phyloP scores from a whole-genome alignment of 208 protist species.

The Angomonas deanei region DNA sequence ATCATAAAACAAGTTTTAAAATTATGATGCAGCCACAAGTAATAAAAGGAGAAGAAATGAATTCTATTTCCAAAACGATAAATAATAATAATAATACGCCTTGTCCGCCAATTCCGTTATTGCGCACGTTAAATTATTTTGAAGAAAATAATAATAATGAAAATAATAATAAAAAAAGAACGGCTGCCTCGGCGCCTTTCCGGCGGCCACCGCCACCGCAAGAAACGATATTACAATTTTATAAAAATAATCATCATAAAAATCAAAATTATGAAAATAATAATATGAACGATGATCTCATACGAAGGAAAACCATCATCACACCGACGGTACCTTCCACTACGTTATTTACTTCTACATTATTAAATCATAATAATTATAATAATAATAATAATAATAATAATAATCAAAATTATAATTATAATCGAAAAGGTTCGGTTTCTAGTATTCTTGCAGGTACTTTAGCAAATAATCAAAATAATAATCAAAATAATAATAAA shows the following conservation, averaged over 20 bases:
- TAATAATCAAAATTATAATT: conserved; percentile 6
- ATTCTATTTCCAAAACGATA: not conserved
- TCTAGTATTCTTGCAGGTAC: not conserved
- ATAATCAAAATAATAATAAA: conserved; percentile 10
- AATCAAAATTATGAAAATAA: not conserved
- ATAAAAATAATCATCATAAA: conserved; percentile 2
- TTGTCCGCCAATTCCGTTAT: not conserved
- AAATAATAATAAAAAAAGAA: conserved; percentile 1
- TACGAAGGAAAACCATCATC: not conserved
- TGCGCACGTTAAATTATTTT: not conserved
- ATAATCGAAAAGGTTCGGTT: not conserved
- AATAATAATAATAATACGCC: conserved; percentile 2
- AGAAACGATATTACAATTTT: not conserved
- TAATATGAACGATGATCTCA: not conserved
- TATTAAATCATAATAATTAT: conserved; percentile 1
- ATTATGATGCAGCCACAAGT: too few relatives aligned
- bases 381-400: conserved; percentile 4
- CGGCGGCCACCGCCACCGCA: not conserved
- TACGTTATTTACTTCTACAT: not conserved
- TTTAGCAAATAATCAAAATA: not conserved
- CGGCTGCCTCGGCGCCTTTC: not conserved
- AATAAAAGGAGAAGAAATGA: too few relatives aligned
- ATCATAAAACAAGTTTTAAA: too few relatives aligned
- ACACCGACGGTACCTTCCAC: not conserved
- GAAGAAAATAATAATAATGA: not conserved